Base-by-base conservation (phyloP, 371 early-diverging fungal genomes). In the Fennellomyces sp. region DNA sequence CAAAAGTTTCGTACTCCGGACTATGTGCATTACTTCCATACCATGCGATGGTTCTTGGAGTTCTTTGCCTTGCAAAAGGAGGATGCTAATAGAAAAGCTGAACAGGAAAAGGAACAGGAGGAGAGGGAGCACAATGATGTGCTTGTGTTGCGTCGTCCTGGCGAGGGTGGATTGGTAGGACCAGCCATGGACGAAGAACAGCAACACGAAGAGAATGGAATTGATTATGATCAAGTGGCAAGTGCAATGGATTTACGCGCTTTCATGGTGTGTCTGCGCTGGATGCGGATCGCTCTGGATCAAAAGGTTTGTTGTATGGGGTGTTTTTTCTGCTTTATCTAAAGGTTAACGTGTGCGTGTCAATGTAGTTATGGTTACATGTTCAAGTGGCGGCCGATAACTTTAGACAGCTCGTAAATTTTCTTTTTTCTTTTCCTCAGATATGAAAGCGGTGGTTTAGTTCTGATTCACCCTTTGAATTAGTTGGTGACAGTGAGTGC, bases 191-290 rank as follows among this genome's bases (percentile, higher is more conserved):
- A 39, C 11, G 21, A 38, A 41, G 15, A 21, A 13, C 12, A 19
- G 8, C 30, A 49, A 51, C 11, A 66, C 0, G 64, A 61, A 17
- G 56, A 45, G 27, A 26, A 36, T 10, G 38, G 56, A 8, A 76
- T 76, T 59, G 84, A 83, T 42, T 87, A 81, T 61, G 86, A 86
- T 59, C 65, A 82, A 3, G 78, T 89, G 2, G 82, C 84, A 5
- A 65, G 70, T 12, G 76, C 81, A 1, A 57, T 89, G 49, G 81
- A 89, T 51, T 53, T 85, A 1, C 60, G 75, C 0, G 71, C 80
- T 2, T 66, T 90, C 13, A 58, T 72, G 26, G 82, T 84, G 21
- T 68, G 84, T 26, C 55, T 86, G 10, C 65, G 73, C 3, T 66
- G 80, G n/a, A 75, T 91, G 36, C 75, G 84, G 3, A 41, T 27